These are phyloP conservation scores for Pseudozyma flocculosa DNA, from an alignment of 1,284 basidiomycete genomes.

Conservation along the genomic window DNA sequence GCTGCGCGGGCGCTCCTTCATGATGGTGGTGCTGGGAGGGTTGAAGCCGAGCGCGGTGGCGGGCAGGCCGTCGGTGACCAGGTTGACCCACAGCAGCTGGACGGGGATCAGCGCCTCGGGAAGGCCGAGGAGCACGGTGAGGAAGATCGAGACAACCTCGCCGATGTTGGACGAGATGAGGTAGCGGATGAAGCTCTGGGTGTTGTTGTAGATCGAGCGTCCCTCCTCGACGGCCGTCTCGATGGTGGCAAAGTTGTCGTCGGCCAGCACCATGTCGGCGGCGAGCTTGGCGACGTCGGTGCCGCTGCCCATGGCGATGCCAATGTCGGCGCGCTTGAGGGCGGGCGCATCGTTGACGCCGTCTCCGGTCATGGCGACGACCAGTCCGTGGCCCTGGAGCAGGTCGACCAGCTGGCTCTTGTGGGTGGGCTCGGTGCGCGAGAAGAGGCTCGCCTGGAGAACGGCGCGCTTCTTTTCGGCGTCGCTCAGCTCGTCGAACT, in stretches of 20 bases:
- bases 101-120: conserved; percentile 97
- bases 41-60: conserved; percentile 99
- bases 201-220: conserved; percentile 96
- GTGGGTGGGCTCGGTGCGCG: conserved; percentile 89
- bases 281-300: conserved; percentile 61
- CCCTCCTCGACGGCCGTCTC: conserved; percentile 73
- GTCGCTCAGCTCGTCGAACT: conserved; percentile 78
- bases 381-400: conserved; percentile 84
- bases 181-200: conserved; percentile 90
- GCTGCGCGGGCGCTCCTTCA: conserved; percentile 85
- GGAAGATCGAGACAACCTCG: conserved; percentile 95
- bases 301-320: conserved; percentile 61
- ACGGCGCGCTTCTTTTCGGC: conserved; percentile 76
- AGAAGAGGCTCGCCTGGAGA: conserved; percentile 82
- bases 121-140: conserved; percentile 95
- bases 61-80: conserved; percentile 75
- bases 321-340: conserved; percentile 60
- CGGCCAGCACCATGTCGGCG: conserved; percentile 61
- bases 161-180: conserved; percentile 92
- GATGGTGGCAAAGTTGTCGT: conserved; percentile 62
- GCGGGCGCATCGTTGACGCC: conserved; percentile 62
- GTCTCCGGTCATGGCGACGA: conserved; percentile 82
- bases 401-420: conserved; percentile 94
- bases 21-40: conserved; percentile 85
- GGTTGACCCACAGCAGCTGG: conserved; percentile 79